These are phyloP conservation scores for Gossypium trilobum DNA, from an alignment of 441 rosid genomes.

Conservation along the genomic window DNA sequence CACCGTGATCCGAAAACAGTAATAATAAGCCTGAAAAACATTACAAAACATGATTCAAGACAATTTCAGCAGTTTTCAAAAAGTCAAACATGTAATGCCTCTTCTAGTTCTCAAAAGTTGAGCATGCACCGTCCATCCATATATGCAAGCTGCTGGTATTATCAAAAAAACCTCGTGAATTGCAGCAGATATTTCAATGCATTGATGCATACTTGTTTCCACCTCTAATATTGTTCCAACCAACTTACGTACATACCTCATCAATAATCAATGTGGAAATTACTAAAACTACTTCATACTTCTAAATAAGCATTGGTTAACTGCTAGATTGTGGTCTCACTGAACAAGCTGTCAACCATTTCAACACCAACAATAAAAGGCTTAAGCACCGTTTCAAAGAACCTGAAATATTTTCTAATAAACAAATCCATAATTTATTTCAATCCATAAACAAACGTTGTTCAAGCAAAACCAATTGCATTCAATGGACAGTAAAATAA, in stretches of 20 bases:
- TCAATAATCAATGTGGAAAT: background rate
- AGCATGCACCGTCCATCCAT: background rate
- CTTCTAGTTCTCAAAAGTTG: slow-evolving; percentile 2
- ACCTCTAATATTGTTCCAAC: slow-evolving; percentile 7
- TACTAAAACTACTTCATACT: background rate
- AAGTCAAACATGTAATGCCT: slow-evolving; percentile 3
- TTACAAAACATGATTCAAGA: background rate
- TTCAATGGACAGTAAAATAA: slow-evolving; percentile 9
- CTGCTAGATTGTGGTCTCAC: background rate
- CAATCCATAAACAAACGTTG: background rate
- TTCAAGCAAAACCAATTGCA: background rate
- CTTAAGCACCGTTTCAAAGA: background rate
- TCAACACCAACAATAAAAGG: background rate
- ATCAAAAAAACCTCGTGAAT: background rate
- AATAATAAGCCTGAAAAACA: background rate
- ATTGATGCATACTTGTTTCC: background rate
- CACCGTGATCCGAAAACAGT: background rate
- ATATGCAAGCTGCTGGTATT: background rate
- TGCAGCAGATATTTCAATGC: background rate
- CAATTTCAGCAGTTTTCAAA: background rate
- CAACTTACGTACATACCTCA: background rate
- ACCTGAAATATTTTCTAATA: background rate
- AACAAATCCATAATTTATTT: background rate
- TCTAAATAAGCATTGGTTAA: background rate
- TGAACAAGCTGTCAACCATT: background rate